Evolutionary conservation across 2,329 filamentous ascomycete species (phyloP), one percentile per base, ranked within the genome.

Genomic region (Hymenoscyphus scutula): DNA sequence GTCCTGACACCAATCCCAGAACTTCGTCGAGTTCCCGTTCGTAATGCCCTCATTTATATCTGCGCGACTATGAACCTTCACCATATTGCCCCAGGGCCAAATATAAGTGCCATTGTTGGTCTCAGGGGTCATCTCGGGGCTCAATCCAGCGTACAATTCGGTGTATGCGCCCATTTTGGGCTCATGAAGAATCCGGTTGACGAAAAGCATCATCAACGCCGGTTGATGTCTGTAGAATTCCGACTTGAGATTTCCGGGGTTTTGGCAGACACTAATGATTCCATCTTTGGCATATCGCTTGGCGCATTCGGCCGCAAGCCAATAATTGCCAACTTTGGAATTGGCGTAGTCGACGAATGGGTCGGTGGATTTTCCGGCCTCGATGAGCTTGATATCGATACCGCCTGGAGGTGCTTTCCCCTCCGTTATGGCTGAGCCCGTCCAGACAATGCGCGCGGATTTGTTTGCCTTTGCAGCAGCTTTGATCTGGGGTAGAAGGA

Each of bases 401-500:
- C 67, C 67, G 13, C 65, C 63, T 6, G 17, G 57, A 1, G 61
- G 61, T 19, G 61, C 23, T 17, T 65, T 38, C 1, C 1, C 4
- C 19, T 74, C 69, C 4, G 65, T 64, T 1, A 67, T 68, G 4
- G 60, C 63, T 2, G 73, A 76, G 7, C 68, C 64, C 3, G 70
- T 65, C 71, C 71, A 76, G 30, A 73, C 56, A 7, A 75, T 64
- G 10, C 62, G 62, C 64, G 0, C 71, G 30, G 38, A 30, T 23
- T 10, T 27, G 32, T 45, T 27, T n/a, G n/a, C 34, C 19, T 25
- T 61, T 0, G 60, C 15, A 7, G 61, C 38, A 5, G 15, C 25
- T 38, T 62, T 38, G 13, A 85, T 70, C 0, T 74, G 67, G 0
- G 76, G 71, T 25, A 79, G 78, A n/a, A 85, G 75, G 8, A 69